Base-by-base conservation (phyloP, 2,329 filamentous ascomycete genomes). In the Venturia aucupariae region DNA sequence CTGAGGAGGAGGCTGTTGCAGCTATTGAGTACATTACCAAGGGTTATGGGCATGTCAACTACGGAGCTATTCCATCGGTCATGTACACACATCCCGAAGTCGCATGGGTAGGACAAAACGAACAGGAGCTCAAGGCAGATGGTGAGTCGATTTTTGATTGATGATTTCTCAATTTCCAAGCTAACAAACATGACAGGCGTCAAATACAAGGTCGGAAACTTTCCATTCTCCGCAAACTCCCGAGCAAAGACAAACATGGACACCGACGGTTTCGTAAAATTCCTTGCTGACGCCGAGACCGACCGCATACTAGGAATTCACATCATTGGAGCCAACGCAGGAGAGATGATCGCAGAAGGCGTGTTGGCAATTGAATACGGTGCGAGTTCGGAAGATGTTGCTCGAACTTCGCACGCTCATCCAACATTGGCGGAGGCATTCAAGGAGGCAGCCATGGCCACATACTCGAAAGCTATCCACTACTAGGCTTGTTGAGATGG, bases 61-160 rank as follows among this genome's bases (percentile, higher is more conserved):
- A 99, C 81, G 90, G 86, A 73, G 90, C 89, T 77, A 99, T 99
- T 75, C 94, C 94, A 69, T 94, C 90, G 41, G 94, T 99, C 80
- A 99, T 99, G 94, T 99, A 99, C 85, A 97, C 94, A 13, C 89
- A 97, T 81, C 94, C 94, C 41, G 94, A 99, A 79, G 94, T 97
- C 69, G 92, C 94, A 42, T 99, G 94, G 94, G 94, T 99, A 59
- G 94, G 94, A 66, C 92, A 97, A 82, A 97, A 88, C 77, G 94
- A 99, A 82, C 89, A 93, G 75, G 94, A 99, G 71, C 83, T 99
- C 69, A 97, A 97, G 85, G 86, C 86, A 69, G 84, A 38, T 10
- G 62, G 62, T 63, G 35, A 24, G 62, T 42, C 13, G 2, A 32
- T 27, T 0, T 35, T 55, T n/a, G n/a, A 15, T 46, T 42, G 4